Percentiles rank a stretch among this genome's conserved stretches.
Evolutionary conservation across 805 yeast genomes (phyloP).

Genomic region (Lipomyces japonicus): DNA sequence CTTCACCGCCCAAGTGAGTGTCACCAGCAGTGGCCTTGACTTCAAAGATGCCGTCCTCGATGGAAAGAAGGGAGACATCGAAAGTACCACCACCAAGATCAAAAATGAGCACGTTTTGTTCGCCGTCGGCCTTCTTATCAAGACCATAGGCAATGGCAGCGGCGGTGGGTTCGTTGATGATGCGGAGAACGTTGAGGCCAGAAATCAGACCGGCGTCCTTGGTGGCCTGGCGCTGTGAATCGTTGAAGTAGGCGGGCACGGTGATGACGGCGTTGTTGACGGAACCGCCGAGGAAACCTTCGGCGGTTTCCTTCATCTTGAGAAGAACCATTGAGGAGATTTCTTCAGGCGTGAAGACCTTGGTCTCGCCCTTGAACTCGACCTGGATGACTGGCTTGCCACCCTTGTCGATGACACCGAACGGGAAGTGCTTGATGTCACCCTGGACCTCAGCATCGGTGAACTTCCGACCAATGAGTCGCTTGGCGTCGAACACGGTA

Average conservation of each 20-base stretch:
- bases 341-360: slow-evolving; percentile 89
- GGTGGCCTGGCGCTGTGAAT: slow-evolving; percentile 97
- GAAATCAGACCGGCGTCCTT: slow-evolving; percentile 97
- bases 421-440: slow-evolving; percentile 88
- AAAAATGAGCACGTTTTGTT: slow-evolving; percentile 86
- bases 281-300: slow-evolving; percentile 76
- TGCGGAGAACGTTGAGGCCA: slow-evolving; percentile 89
- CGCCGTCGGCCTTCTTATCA: slow-evolving; percentile 58
- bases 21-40: slow-evolving; percentile 93
- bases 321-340: slow-evolving; percentile 86
- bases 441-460: slow-evolving; percentile 71
- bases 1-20: slow-evolving; percentile 97
- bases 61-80: slow-evolving; percentile 89
- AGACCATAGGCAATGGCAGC: slow-evolving; percentile 99
- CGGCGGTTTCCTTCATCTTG: slow-evolving; percentile 94
- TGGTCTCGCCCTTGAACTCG: slow-evolving; percentile 81
- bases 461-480: slow-evolving; percentile 84
- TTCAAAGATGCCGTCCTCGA: slow-evolving; percentile 94
- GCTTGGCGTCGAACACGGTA: slow-evolving; percentile 93
- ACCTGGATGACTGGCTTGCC: slow-evolving; percentile 89
- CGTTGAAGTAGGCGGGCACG: slow-evolving; percentile 96
- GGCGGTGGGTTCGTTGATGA: slow-evolving; percentile 96
- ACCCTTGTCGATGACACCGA: slow-evolving; percentile 66
- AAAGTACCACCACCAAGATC: slow-evolving; percentile 99
- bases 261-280: slow-evolving; percentile 93